Percentiles rank a stretch among this genome's conserved stretches.
These are phyloP conservation scores for Fagopyrum tataricum DNA, from an alignment of 148 eudicot genomes.

Conservation along the genomic window DNA sequence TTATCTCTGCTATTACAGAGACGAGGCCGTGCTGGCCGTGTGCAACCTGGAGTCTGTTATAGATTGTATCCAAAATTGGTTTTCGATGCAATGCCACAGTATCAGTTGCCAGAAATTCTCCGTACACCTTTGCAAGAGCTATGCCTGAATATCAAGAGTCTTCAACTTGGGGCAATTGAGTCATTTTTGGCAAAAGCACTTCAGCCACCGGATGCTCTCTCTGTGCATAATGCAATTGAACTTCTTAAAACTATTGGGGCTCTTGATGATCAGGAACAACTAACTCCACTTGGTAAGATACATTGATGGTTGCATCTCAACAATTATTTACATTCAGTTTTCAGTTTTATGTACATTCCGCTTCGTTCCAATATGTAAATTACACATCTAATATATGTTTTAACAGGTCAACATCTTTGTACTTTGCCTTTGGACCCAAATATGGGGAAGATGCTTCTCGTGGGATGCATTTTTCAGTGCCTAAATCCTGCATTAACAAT, in stretches of 20 bases:
- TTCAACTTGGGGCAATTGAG: slow-evolving; percentile 76
- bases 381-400: neutral
- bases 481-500: slow-evolving; percentile 80
- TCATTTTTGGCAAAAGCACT: slow-evolving; percentile 84
- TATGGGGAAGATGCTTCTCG: slow-evolving; percentile 97
- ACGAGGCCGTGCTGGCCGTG: slow-evolving; percentile 99
- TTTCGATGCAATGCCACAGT: slow-evolving; percentile 85
- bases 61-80: slow-evolving; percentile 77
- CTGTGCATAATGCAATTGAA: slow-evolving; percentile 91
- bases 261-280: slow-evolving; percentile 82
- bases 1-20: slow-evolving; percentile 41
- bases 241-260: slow-evolving; percentile 95
- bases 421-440: slow-evolving; percentile 82
- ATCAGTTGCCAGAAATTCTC: slow-evolving; percentile 96
- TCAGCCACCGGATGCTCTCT: slow-evolving; percentile 92
- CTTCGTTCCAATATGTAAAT: neutral
- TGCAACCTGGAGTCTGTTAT: slow-evolving; percentile 91
- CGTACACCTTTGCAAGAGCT: slow-evolving; percentile 94
- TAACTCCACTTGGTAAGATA: slow-evolving; percentile 80
- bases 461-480: slow-evolving; percentile 95
- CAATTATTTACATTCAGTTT: neutral
- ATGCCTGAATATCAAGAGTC: slow-evolving; percentile 79
- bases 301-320: slow-evolving; percentile 4
- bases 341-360: neutral
- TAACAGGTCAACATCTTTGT: slow-evolving; percentile 77